Percentiles rank a stretch among this genome's conserved stretches.
These are phyloP conservation scores for Phaeodactylum tricornutum DNA, from an alignment of 108 stramenopile species.

Conservation along the genomic window DNA sequence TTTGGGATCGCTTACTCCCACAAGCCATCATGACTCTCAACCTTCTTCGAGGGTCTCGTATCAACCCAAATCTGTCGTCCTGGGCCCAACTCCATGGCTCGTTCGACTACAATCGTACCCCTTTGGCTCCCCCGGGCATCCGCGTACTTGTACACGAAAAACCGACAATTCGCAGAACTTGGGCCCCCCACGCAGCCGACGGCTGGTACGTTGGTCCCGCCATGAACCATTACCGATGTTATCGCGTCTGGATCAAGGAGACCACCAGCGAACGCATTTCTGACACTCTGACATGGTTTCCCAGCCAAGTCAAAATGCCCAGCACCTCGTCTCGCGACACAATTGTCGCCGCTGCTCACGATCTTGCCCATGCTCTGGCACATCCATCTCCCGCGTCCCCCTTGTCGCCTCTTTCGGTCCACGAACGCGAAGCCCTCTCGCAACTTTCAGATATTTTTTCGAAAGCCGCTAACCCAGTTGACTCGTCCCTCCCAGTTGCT, in stretches of 20 bases:
- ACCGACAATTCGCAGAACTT: slow-evolving; percentile 18
- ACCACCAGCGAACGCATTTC: slow-evolving; percentile 11
- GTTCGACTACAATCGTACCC: slow-evolving; percentile 16
- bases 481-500: background rate
- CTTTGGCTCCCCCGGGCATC: slow-evolving; percentile 13
- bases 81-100: slow-evolving; percentile 7
- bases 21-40: slow-evolving; percentile 25
- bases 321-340: background rate
- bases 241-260: slow-evolving; percentile 10
- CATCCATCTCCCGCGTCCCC: slow-evolving; percentile 1
- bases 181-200: slow-evolving; percentile 14
- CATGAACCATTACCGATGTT: slow-evolving; percentile 31
- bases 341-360: background rate
- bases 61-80: slow-evolving; percentile 13
- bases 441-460: background rate
- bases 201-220: slow-evolving; percentile 44
- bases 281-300: slow-evolving; percentile 27
- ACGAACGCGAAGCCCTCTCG: background rate
- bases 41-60: slow-evolving; percentile 12
- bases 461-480: background rate
- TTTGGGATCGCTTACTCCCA: slow-evolving; percentile 26
- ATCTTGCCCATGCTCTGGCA: background rate
- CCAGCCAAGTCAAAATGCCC: slow-evolving; percentile 9
- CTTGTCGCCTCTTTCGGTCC: no score
- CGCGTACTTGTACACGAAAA: slow-evolving; percentile 14